Conservation (phyloP, 2,329 filamentous ascomycete genomes). For the Fusarium vanettenii region DNA sequence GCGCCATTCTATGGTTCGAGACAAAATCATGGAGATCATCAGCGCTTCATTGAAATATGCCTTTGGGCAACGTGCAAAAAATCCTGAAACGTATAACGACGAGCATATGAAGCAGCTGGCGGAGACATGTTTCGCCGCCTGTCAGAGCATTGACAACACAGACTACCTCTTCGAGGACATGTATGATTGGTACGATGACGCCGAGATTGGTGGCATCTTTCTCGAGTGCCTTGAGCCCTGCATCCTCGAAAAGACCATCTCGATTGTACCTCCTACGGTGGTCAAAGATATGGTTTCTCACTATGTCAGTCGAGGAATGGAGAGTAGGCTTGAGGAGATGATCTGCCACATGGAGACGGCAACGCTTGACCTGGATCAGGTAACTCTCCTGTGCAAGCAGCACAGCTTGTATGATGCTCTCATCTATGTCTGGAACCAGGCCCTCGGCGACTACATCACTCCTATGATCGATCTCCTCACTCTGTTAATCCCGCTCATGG, state of each 20-base stretch:
- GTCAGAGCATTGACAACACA: constrained; percentile 78
- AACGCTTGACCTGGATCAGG: constrained; percentile 93
- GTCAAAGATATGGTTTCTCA: constrained; percentile 88
- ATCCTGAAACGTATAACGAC: constrained; percentile 59
- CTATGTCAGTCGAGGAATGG: constrained; percentile 80
- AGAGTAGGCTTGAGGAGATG: constrained; percentile 88
- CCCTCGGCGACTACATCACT: constrained; percentile 88
- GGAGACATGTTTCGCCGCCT: constrained; percentile 85
- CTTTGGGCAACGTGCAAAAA: constrained; percentile 74
- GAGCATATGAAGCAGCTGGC: constrained; percentile 80
- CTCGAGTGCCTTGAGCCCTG: constrained; percentile 90
- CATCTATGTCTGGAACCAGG: constrained; percentile 97
- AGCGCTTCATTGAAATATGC: constrained; percentile 90
- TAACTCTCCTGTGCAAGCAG: constrained; percentile 90
- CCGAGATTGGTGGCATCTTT: constrained; percentile 78
- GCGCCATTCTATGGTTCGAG: constrained; percentile 84
- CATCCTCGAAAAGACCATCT: constrained; percentile 82
- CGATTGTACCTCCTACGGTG: constrained; percentile 80
- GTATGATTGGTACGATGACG: constrained; percentile 90
- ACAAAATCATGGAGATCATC: constrained; percentile 94
- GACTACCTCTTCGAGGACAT: constrained; percentile 93
- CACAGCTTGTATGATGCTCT: constrained; percentile 94
- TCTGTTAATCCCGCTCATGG: constrained; percentile 71
- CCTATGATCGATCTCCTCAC: constrained; percentile 85
- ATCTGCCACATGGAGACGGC: constrained; percentile 92